Base-by-base conservation (phyloP, 495 filamentous ascomycete genomes). In the Articulospora tetracladia region DNA sequence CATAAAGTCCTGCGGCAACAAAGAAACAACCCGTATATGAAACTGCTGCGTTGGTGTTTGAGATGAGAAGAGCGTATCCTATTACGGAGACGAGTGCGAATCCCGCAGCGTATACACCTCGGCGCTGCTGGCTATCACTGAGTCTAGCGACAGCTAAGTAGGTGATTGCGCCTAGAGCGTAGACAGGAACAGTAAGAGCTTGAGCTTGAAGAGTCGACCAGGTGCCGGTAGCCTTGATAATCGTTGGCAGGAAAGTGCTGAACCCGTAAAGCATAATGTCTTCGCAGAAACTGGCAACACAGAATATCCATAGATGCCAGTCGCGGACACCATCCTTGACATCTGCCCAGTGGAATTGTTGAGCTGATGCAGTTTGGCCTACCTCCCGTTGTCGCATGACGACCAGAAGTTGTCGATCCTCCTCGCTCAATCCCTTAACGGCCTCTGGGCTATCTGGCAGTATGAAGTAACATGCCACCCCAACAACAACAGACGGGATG, bases 181-280 rank as follows among this genome's bases (percentile, higher is more conserved):
- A 93, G 68, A 86, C 88, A 3, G 89, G 89, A 44, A 93, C 88
- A 0, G 88, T 92, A n/a, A 91, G 79, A 24, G 87, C 80, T 70
- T 93, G 89, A 19, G 88, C 77, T 57, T 88, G 71, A 0, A 86
- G 79, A 0, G 74, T 73, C 0, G 80, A 75, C 80, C 86, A 91
- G 17, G 74, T 66, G 1, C 86, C 85, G 56, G 91, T 79, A 12
- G 78, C 84, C 30, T 20, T 53, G 22, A 93, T 91, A 63, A 93
- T 92, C 23, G 87, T 93, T 0, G 89, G 89, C 2, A 91, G 74
- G 65, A 93, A 93, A 1, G 86, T 90, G 61, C 80, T 84, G 70
- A 83, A 93, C 74, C 77, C 87, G 68, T 93, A 93, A 0, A 91
- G 77, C 82, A 91, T 86, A 10, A 83, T 89, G 65, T 87, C 86